Conservation (phyloP, 2,329 filamentous ascomycete species). For the Xylaria digitata region DNA sequence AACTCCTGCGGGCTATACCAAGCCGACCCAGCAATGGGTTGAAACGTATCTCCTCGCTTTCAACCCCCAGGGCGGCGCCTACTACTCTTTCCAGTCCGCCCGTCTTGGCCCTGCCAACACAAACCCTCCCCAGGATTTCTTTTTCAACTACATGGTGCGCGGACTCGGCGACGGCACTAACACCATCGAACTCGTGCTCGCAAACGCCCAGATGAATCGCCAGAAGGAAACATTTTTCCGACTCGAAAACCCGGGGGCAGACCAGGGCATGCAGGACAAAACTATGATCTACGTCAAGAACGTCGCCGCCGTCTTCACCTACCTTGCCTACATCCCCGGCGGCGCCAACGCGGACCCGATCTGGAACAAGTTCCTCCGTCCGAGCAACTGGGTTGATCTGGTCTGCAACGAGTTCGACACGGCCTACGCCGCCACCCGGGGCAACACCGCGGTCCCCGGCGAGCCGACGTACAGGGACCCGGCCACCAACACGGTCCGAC, state of each 20-base stretch:
- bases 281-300: constrained; percentile 11
- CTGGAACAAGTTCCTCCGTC: constrained; percentile 16
- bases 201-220: constrained; percentile 4
- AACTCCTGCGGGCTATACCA: constrained; percentile 6
- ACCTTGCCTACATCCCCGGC: not conserved
- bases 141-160: constrained; percentile 3
- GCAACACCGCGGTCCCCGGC: not conserved
- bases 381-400: constrained; percentile 16
- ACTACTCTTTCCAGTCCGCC: constrained; percentile 1
- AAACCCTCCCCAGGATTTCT: not conserved
- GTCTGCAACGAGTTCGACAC: constrained; percentile 14
- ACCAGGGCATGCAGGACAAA: not conserved
- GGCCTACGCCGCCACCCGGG: not conserved
- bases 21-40: constrained; percentile 6
- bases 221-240: constrained; percentile 6
- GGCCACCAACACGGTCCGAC: not conserved
- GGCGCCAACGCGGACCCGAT: not conserved
- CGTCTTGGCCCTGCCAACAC: constrained; percentile 3
- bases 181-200: constrained; percentile 3
- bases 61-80: not conserved
- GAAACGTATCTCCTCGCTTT: constrained; percentile 10
- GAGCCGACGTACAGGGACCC: constrained; percentile 17
- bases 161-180: constrained; percentile 14
- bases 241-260: not conserved
- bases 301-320: constrained; percentile 12